Base-by-base conservation (phyloP, 208 protist genomes). In the Plasmodiophora brassicae region DNA sequence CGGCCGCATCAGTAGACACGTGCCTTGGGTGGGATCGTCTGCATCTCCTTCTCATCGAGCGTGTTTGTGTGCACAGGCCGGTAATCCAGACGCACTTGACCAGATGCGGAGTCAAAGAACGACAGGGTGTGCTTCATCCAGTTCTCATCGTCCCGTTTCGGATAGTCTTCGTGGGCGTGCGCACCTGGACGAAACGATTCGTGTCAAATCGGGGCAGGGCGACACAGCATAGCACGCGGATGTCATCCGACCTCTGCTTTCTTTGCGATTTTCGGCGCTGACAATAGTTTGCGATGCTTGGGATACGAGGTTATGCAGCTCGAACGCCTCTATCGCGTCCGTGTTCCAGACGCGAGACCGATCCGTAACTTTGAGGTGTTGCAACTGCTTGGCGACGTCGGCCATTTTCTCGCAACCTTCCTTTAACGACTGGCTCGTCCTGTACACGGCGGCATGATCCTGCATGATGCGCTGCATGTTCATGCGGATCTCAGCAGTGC, bases 121-220 rank as follows among this genome's bases (percentile, higher is more conserved):
- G 95, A 94, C 25, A 99, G 93, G 0, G 98, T 98, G 93, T 99
- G 98, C 93, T 99, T 99, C 95, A 98, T 97, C 98, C 98, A 99
- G 90, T 98, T 96, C 85, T 94, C 94, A 91, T 99, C 97, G 89
- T 99, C 96, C 72, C 96, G 94, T 78, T 98, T 94, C 36, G 87
- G 88, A 25, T 87, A 90, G 88, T 90, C 87, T 8, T 90, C 86
- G 25, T 36, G 45, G 14, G 88, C 88, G 38, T 90, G 84, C 57
- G 90, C 87, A n/a, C 50, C 50, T 57, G 50, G 14, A 14, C 14
- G 25, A n/a, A n/a, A n/a, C n/a, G 35, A 1, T 72, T 35, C 60
- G 84, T 84, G 60, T 54, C 14, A 8, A 54, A 54, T 8, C 14
- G 46, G 65, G 65, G 65, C n/a, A 32, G 20, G 65, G 65, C 5